Conservation (phyloP, 2,329 filamentous ascomycete species). For the Botrytis byssoidea region DNA sequence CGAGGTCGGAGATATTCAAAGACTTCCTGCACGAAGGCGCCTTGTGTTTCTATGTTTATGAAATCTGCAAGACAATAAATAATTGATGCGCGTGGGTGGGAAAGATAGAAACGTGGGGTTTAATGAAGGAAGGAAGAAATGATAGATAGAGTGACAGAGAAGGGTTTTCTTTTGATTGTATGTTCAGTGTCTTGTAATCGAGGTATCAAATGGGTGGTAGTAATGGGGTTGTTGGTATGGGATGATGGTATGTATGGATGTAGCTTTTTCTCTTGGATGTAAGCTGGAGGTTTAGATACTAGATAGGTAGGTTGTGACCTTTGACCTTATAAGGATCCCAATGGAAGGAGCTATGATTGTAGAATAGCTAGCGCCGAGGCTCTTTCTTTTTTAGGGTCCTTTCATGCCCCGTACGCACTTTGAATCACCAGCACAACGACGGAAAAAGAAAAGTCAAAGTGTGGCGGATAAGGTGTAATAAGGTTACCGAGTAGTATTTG, state of each 20-base stretch:
- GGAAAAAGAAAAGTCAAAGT: background rate
- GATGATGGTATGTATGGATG: background rate
- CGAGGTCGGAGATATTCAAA: slow-evolving; percentile 21
- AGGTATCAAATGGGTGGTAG: background rate
- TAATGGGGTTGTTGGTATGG: too few relatives aligned
- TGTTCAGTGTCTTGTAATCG: background rate
- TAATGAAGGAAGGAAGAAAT: slow-evolving; percentile 5
- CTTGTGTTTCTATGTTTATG: slow-evolving; percentile 21
- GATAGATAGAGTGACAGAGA: background rate
- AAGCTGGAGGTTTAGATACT: background rate
- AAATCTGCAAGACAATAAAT: slow-evolving; percentile 21
- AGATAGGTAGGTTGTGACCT: background rate
- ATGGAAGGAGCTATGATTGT: background rate
- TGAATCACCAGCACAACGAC: background rate
- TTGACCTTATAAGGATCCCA: background rate
- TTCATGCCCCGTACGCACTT: background rate
- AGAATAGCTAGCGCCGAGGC: slow-evolving; percentile 9
- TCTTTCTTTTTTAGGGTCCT: background rate
- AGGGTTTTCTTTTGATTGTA: background rate
- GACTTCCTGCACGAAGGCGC: slow-evolving; percentile 21
- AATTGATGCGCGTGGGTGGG: slow-evolving; percentile 9
- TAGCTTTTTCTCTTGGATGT: background rate
- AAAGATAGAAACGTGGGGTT: slow-evolving; percentile 19
- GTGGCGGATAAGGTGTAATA: background rate
- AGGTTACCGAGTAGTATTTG: background rate